These are phyloP conservation scores for Arabidopsis suecica DNA, from an alignment of 345 rosid genomes.

Conservation along the genomic window DNA sequence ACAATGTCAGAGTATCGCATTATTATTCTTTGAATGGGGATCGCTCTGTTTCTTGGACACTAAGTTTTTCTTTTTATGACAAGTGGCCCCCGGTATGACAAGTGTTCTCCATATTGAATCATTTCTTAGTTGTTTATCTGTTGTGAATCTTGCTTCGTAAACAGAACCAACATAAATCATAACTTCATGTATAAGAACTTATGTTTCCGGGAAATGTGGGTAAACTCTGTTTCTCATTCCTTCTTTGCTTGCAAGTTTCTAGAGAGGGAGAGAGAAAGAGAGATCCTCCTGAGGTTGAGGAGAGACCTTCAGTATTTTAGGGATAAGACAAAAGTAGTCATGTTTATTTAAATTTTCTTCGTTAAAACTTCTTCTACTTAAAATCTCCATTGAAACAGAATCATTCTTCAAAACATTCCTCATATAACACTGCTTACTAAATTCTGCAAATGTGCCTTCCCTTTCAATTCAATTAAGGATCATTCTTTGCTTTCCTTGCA, in stretches of 20 bases:
- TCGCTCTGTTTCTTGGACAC: no score
- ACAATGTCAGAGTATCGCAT: no score
- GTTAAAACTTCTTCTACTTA: neutral
- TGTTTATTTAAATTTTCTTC: neutral
- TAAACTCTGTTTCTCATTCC: slow-evolving; percentile 10
- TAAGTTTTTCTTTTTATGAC: no score
- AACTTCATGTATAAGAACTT: neutral
- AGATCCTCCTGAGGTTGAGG: slow-evolving; percentile 37
- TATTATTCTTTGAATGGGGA: no score
- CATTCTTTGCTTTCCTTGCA: slow-evolving; percentile 40
- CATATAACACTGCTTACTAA: neutral
- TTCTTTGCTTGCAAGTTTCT: slow-evolving; percentile 29
- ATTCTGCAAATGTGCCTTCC: slow-evolving; percentile 44
- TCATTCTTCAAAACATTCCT: neutral
- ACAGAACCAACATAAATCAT: slow-evolving; percentile 12
- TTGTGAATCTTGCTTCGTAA: neutral
- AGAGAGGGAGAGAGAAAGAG: slow-evolving; percentile 20
- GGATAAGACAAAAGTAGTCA: slow-evolving; percentile 32
- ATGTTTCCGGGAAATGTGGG: neutral
- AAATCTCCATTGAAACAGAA: slow-evolving; percentile 19
- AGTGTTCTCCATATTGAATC: no score
- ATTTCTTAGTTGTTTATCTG: neutral
- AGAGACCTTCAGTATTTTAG: slow-evolving; percentile 17
- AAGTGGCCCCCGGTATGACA: no score
- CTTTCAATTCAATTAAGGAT: slow-evolving; percentile 39